These are phyloP conservation scores for Helotiales sp. DNA, from an alignment of 2,329 filamentous ascomycete species.

Conservation along the genomic window DNA sequence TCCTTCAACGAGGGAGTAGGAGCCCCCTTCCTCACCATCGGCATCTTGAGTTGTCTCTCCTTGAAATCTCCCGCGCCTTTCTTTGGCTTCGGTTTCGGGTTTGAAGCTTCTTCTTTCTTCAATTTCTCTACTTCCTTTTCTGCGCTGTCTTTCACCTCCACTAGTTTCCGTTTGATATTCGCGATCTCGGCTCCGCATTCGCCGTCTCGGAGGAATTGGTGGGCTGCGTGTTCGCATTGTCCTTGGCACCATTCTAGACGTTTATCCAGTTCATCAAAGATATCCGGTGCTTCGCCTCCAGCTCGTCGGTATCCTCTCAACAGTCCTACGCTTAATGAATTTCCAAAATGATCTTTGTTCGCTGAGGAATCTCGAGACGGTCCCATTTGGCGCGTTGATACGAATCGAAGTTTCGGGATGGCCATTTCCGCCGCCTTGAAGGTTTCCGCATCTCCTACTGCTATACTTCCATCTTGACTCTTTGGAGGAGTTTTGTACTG, in stretches of 20 bases:
- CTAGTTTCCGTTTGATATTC: slow-evolving; percentile 49
- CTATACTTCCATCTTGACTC: neutral
- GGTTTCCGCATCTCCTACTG: slow-evolving; percentile 18
- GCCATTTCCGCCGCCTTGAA: slow-evolving; percentile 31
- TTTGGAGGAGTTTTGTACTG: slow-evolving; percentile 10
- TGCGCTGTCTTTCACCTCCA: slow-evolving; percentile 54
- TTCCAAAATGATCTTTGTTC: slow-evolving; percentile 13
- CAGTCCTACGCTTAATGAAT: slow-evolving; percentile 23
- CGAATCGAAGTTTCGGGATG: slow-evolving; percentile 38
- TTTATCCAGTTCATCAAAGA: slow-evolving; percentile 76
- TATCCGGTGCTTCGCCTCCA: slow-evolving; percentile 38
- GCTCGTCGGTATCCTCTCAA: slow-evolving; percentile 27
- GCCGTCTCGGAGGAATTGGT: slow-evolving; percentile 85
- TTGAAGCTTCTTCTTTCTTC: slow-evolving; percentile 20
- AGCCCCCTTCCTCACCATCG: slow-evolving; percentile 12
- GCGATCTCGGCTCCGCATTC: slow-evolving; percentile 77
- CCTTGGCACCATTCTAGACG: slow-evolving; percentile 77
- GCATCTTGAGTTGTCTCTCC: slow-evolving; percentile 12
- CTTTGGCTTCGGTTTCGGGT: slow-evolving; percentile 1
- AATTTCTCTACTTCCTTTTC: slow-evolving; percentile 29
- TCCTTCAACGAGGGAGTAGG: slow-evolving; percentile 14
- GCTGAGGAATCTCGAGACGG: slow-evolving; percentile 29
- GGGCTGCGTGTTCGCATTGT: slow-evolving; percentile 82
- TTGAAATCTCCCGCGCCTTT: neutral
- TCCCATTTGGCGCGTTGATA: slow-evolving; percentile 42